Evolutionary conservation across 1,139 yeast genomes (phyloP), one percentile per base, ranked within the genome.

Genomic region (Taphrina pruni): DNA sequence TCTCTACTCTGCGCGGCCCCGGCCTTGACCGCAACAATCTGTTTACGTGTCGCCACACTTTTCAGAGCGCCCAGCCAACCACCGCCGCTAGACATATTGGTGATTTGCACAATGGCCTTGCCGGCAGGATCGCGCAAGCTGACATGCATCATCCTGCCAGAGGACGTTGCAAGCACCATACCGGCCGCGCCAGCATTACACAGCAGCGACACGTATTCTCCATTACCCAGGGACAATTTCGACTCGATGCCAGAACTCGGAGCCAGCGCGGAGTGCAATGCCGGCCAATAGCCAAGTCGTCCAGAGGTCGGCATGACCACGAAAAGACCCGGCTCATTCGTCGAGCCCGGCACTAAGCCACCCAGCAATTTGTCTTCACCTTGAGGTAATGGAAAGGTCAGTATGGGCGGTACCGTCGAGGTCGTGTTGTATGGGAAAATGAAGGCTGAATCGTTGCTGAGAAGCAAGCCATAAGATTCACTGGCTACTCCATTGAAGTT

Each of bases 401-500:
- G 74, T 20, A 88, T 85, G 46, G 85, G 81, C 0, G 95, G 91
- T 3, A 84, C 79, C 36, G 81, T 77, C 71, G 88, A 89, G 9
- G 85, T 82, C 0, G 91, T 84, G 68, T 82, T 80, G 75, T 88
- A 89, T 69, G 86, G 82, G 94, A 96, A 92, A 5, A 88, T 88
- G 74, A 85, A 84, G 45, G 88, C 82, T 39, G 61, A 54, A 43
- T 65, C 71, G 56, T 55, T 70, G 48, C 69, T 67, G 60, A 71
- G 57, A 41, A 50, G 70, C 70, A 66, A 65, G 8, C 55, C 66
- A 52, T 60, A 54, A 9, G 56, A 60, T 9, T 61, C 66, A 20
- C 50, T 20, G n/a, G 64, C 62, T 6, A 61, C 36, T 11, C 62
- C 56, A 46, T 70, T 56, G 64, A 65, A 38, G 65, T 65, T 50